Conservation (phyloP, 2,329 filamentous ascomycete species). For the Pseudophaeomoniella oleicola region DNA sequence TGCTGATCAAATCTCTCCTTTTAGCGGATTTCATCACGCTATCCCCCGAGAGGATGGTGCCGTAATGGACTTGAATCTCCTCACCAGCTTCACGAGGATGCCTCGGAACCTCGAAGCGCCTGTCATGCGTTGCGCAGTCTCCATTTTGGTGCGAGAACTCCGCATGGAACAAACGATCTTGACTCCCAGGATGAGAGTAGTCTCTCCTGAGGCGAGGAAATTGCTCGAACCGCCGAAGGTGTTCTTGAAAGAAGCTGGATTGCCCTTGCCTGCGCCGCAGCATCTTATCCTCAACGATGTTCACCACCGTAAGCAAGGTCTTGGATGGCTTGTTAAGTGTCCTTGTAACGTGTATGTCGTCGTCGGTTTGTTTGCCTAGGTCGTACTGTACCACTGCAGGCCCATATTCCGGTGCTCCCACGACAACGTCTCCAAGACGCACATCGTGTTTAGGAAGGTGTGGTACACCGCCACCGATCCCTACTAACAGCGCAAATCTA, state of each 20-base stretch:
- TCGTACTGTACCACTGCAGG: constrained; percentile 10
- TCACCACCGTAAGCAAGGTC: too few species aligned
- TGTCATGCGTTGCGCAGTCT: constrained; percentile 1
- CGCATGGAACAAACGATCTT: too few species aligned
- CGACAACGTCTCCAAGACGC: constrained; percentile 17
- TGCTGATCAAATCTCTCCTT: constrained; percentile 7
- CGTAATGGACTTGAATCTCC: constrained; percentile 20
- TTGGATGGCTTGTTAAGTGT: too few species aligned
- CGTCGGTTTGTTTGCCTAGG: neutral
- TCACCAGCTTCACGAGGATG: neutral
- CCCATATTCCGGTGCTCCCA: constrained; percentile 8
- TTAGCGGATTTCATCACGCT: constrained; percentile 24
- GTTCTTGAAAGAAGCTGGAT: too few species aligned
- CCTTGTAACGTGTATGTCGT: too few species aligned
- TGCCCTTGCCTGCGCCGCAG: too few species aligned
- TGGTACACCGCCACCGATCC: constrained; percentile 14
- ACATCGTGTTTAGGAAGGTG: constrained; percentile 12
- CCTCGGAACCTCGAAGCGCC: neutral
- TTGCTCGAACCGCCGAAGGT: too few species aligned
- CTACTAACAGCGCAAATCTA: constrained; percentile 13
- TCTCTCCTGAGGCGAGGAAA: too few species aligned
- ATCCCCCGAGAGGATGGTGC: constrained; percentile 24
- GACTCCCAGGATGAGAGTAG: too few species aligned
- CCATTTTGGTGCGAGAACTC: too few species aligned
- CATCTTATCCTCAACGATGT: too few species aligned